phyloP scores from a whole-genome alignment of 352 stramenopile genomes.

The Pythium chondricola region DNA sequence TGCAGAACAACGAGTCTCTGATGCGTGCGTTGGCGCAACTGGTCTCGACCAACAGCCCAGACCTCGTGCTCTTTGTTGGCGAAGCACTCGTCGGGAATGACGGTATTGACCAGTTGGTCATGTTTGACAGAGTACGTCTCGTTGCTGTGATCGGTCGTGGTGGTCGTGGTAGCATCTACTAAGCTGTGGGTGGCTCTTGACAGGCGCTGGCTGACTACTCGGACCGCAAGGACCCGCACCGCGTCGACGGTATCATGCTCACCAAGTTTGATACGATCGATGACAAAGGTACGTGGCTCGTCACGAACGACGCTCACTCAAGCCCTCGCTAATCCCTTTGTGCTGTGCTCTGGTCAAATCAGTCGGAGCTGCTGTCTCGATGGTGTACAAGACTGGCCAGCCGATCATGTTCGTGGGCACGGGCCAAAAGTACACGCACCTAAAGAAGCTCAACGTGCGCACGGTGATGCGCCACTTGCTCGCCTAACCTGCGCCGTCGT shows the following conservation, averaged over 20 bases:
- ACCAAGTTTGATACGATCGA: constrained; percentile 99
- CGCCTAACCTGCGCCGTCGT: too few relatives aligned
- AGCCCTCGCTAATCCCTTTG: not conserved
- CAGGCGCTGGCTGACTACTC: constrained; percentile 86
- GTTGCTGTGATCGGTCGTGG: not conserved
- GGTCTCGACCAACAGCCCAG: constrained; percentile 94
- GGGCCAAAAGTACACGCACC: constrained; percentile 99
- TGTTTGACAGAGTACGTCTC: constrained; percentile 87
- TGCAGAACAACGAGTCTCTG: constrained; percentile 99
- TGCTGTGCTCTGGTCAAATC: not conserved
- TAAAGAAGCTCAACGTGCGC: constrained; percentile 96
- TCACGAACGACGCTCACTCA: not conserved
- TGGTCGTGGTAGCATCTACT: not conserved
- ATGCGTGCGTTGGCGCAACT: constrained; percentile 98
- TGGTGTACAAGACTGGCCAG: constrained; percentile 98
- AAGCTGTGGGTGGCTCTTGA: not conserved
- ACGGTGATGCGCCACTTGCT: constrained; percentile 95
- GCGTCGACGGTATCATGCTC: constrained; percentile 98
- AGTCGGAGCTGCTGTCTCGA: constrained; percentile 98
- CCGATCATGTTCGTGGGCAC: constrained; percentile 99
- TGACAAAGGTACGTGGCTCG: constrained; percentile 85
- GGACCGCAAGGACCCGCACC: constrained; percentile 77
- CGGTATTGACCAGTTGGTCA: constrained; percentile 96
- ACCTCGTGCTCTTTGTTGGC: constrained; percentile 98
- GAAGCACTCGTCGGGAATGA: constrained; percentile 99